Percentiles rank a stretch among this genome's conserved stretches.
Evolutionary conservation across 78 protist species (phyloP).

Genomic region (Andalucia godoyi): DNA sequence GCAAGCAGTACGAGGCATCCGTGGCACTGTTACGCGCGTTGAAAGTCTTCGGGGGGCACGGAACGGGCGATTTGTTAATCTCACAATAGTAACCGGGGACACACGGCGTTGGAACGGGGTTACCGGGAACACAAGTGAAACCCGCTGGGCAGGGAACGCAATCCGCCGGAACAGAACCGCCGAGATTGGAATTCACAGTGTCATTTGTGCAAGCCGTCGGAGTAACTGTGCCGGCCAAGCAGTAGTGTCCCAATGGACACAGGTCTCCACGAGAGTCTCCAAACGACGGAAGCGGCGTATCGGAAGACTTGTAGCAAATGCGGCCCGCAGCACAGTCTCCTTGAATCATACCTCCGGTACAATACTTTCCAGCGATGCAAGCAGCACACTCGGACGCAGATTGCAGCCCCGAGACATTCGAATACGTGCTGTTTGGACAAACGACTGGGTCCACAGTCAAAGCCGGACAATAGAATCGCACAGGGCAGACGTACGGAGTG

Average conservation of each 20-base stretch:
- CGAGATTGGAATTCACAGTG: no score
- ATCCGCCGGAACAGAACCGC: constrained; percentile 10
- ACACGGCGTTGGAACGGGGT: constrained; percentile 7
- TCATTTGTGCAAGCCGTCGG: constrained; percentile 13
- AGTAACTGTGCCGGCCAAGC: background rate
- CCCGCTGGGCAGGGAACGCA: constrained; percentile 29
- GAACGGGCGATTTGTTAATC: background rate
- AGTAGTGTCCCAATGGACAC: constrained; percentile 34
- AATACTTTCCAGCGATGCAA: constrained; percentile 22
- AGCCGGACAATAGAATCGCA: background rate
- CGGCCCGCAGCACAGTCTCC: constrained; percentile 17
- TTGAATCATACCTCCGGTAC: background rate
- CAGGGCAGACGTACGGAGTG: constrained; percentile 8
- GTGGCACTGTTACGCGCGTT: background rate
- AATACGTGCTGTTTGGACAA: constrained; percentile 6
- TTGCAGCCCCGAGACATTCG: background rate
- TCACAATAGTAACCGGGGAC: constrained; percentile 44
- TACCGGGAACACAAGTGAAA: constrained; percentile 9
- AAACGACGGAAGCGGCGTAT: background rate
- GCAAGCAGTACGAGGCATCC: background rate
- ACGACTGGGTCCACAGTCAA: background rate
- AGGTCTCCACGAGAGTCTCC: background rate
- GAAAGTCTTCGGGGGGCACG: constrained; percentile 33
- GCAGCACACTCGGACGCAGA: background rate
- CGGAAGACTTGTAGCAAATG: background rate